Evolutionary conservation across 2,329 filamentous ascomycete species (phyloP).

Genomic region (Neophaeococcomyces aloes): DNA sequence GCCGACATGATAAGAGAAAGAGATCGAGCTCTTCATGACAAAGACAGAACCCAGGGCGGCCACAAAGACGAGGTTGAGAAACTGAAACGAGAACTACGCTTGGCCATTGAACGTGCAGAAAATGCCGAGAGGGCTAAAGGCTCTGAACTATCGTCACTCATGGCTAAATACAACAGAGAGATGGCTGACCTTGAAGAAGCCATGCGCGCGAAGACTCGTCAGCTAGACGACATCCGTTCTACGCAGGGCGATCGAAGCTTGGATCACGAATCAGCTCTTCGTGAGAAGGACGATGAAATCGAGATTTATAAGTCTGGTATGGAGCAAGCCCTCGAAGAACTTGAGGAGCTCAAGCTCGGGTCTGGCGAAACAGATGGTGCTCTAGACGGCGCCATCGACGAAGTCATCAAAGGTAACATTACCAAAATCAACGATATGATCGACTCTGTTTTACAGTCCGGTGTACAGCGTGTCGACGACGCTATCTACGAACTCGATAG

Average conservation of each 20-base stretch:
- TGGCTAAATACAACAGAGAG: constrained; percentile 92
- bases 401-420: constrained; percentile 72
- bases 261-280: constrained; percentile 73
- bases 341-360: constrained; percentile 69
- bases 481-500: constrained; percentile 95
- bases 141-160: constrained; percentile 85
- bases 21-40: constrained; percentile 85
- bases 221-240: constrained; percentile 70
- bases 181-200: constrained; percentile 95
- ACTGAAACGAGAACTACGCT: constrained; percentile 80
- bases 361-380: constrained; percentile 67
- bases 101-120: constrained; percentile 84
- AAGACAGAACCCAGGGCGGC: constrained; percentile 72
- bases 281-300: constrained; percentile 93
- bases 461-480: constrained; percentile 88
- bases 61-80: constrained; percentile 93
- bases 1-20: constrained; percentile 98
- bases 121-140: constrained; percentile 89
- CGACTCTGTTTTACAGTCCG: constrained; percentile 87
- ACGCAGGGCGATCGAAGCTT: constrained; percentile 70
- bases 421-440: constrained; percentile 96
- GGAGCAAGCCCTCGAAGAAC: constrained; percentile 87
- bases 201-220: constrained; percentile 71
- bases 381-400: constrained; percentile 83
- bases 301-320: constrained; percentile 97